Evolutionary conservation across 2,329 filamentous ascomycete genomes (phyloP), one percentile per base, ranked within the genome.

Genomic region (Trichoderma aggressivum): DNA sequence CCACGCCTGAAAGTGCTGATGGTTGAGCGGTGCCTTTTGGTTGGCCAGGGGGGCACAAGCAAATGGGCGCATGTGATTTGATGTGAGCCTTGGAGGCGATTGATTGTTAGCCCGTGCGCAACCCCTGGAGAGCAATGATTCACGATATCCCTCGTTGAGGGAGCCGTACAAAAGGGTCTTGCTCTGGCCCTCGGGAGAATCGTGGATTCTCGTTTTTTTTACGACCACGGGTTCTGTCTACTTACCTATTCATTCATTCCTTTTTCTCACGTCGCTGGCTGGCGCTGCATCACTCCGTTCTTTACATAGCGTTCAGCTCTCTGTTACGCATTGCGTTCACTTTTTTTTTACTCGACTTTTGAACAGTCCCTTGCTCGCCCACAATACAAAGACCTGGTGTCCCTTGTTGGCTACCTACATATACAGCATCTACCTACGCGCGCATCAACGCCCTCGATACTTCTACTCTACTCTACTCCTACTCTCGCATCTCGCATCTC

Each of bases 91-190:
- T 36, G 16, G 39, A 53, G 56, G 65, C 28, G 56, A 43, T 47
- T 53, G 56, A 43, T 47, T 53, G 34, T 10, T 50, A 28, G 56
- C 56, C 39, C 39, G 65, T 50, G 65, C 12, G 16, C 56, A 59
- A 53, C 65, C 65, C 65, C 56, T 60, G 65, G 65, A 50, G 36
- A 5, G 18, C 28, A 53, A 53, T 61, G 65, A 69, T 69, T 69
- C 65, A 69, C 56, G 65, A 3, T 5, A 60, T 60, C 39, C 65
- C 30, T 36, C 47, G 26, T 7, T 47, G 36, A 50, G 16, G 56
- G 39, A 26, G 55, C 39, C n/a, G 28, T 69, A 69, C 28, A 69
- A 69, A 68, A 69, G 55, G 65, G 65, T 59, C 65, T 30, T 61
- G 65, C 21, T 28, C 18, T 26, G 55, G 39, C 16, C 59, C n/a